Evolutionary conservation across 805 yeast species (phyloP), one percentile per base, ranked within the genome.

Genomic region (Saccharomycopsis selenospora): DNA sequence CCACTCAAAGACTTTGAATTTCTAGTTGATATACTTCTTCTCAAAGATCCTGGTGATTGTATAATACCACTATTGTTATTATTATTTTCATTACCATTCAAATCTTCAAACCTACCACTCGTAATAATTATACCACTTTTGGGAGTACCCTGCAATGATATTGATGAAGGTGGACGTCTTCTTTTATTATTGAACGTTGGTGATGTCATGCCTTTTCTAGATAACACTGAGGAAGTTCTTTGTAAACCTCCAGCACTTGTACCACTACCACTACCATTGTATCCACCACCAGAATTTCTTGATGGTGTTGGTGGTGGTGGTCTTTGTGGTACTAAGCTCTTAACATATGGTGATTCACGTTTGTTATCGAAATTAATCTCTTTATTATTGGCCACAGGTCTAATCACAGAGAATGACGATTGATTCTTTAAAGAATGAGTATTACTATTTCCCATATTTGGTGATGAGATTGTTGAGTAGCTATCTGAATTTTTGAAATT

Each of bases 331-430:
- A 43, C 47, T 14, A 52, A 43, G 1, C 66, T 66, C 17, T 66
- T 60, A 17, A 68, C 79, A 57, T 76, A 85, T 1, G 95, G 95
- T 0, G 95, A 82, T 42, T 77, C 79, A 40, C 95, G 66, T 45
- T 88, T 71, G 56, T 83, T 79, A 57, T 87, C 93, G 59, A 87
- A 87, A 62, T 89, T 89, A 52, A 86, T 86, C 57, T 85, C 95
- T 27, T 57, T 54, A 28, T 75, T 69, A 13, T 75, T 77, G n/a
- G 75, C 79, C 22, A 77, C 75, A 7, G 72, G 73, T 27, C 90
- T 66, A 6, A 87, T 73, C 1, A 87, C 82, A 51, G 82, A 72
- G 60, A 87, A 86, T 0, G 87, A 68, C 38, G 75, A 68, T 18
- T 59, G 59, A 28, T 28, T 10, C 10, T 10, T 28, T 10, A n/a